Base-by-base conservation (phyloP, 768 basidiomycete genomes). In the Dacryopinax spathularia region DNA sequence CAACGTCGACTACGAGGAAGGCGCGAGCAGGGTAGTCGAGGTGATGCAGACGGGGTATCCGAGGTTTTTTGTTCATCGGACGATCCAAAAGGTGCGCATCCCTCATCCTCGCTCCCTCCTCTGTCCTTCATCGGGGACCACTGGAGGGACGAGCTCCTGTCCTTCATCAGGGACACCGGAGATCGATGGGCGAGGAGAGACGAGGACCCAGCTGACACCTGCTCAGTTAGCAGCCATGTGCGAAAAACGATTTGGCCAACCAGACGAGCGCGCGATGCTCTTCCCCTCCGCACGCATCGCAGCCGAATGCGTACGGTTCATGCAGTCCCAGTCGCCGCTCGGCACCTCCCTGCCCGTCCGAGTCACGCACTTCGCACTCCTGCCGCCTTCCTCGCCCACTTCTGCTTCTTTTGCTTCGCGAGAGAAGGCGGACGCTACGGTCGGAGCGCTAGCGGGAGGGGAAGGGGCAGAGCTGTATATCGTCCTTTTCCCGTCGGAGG, bases 11-110 rank as follows among this genome's bases (percentile, higher is more conserved):
- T 97, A 97, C 69, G 95, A 97, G 73, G 87, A 91, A 69, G 91
- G 91, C 18, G 85, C 88, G 9, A 82, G 86, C 68, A 79, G 92
- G 35, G 84, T 97, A 4, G 70, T 88, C 0, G 81, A 88, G 63
- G 77, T 75, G 5, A 91, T 95, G 93, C 82, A 88, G 39, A 82
- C 85, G 2, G 95, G 94, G 3, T 99, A 98, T 71, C 95, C 95
- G 0, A 78, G 95, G 61, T 98, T 98, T 75, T 96, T 95, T 74
- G 88, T 97, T 62, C 89, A 96, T 73, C 75, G 83, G 31, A 86
- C 80, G 66, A 91, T 96, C 39, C 81, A 82, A 70, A 89, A 90
- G 79, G 95, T 92, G 70, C 67, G 81, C 74, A 12, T 25, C 20
- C 35, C 29, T 27, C 27, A 43, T 34, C 10, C 59, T 25, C n/a